Conservation (phyloP, 2,329 filamentous ascomycete species). For the Teratosphaeriaceae sp. region DNA sequence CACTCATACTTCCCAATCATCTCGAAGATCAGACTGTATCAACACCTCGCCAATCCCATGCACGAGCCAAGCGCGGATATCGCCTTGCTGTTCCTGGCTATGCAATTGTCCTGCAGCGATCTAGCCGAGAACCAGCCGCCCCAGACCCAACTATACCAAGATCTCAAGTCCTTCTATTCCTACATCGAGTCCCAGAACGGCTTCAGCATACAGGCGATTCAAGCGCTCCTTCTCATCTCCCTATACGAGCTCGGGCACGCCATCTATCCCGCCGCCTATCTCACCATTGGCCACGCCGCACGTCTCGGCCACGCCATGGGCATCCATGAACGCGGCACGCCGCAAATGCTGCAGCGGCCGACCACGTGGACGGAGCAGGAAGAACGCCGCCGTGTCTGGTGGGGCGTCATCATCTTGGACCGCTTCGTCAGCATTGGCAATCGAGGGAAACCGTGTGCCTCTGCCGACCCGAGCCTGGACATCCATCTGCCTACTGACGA, state of each 20-base stretch:
- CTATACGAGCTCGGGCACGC: conserved; percentile 45
- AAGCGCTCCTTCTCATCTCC: conserved; percentile 41
- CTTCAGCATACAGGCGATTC: conserved; percentile 39
- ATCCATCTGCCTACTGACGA: conserved; percentile 34
- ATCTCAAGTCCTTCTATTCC: conserved; percentile 38
- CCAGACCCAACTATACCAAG: conserved; percentile 36
- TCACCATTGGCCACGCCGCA: conserved; percentile 41
- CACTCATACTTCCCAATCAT: conserved; percentile 46
- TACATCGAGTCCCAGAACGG: conserved; percentile 38
- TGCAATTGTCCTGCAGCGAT: conserved; percentile 38
- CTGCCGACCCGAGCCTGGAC: conserved; percentile 18
- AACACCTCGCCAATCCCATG: conserved; percentile 32
- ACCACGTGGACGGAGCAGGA: conserved; percentile 44
- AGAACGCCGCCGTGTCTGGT: conserved; percentile 43
- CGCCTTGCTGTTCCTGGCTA: conserved; percentile 43
- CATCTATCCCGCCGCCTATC: conserved; percentile 46
- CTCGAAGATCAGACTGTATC: conserved; percentile 41
- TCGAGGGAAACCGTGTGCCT: conserved; percentile 21
- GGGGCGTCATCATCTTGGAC: conserved; percentile 44
- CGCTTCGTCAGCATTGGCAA: conserved; percentile 28
- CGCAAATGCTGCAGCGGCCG: conserved; percentile 32
- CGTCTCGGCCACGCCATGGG: conserved; percentile 43
- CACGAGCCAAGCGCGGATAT: conserved; percentile 42
- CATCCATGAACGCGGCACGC: conserved; percentile 32
- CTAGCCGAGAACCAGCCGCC: conserved; percentile 29